A percentile compares a stretch with the other conserved stretches of the same genome.
These are phyloP conservation scores for Botryotinia globosa DNA, from an alignment of 2,329 filamentous ascomycete species.

Conservation along the genomic window DNA sequence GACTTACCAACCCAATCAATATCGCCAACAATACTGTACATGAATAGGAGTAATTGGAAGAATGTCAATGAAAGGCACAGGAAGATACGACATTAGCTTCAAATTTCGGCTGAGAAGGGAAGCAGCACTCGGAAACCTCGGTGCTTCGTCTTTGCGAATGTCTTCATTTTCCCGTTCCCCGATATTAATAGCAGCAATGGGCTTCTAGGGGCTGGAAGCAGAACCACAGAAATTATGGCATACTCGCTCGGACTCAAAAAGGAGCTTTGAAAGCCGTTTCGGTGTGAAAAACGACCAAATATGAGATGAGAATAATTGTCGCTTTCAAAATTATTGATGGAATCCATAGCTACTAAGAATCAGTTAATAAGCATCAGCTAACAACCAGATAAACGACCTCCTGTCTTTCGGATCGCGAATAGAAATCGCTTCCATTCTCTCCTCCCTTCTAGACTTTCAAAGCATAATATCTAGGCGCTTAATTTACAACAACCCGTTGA, in stretches of 20 bases:
- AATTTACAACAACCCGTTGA: neutral
- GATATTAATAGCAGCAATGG: neutral
- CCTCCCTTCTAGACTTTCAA: neutral
- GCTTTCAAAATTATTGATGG: neutral
- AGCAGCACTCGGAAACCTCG: neutral
- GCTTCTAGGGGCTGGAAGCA: neutral
- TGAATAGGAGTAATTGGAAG: neutral
- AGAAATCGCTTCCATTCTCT: neutral
- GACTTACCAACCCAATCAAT: neutral
- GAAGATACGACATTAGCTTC: conserved; percentile 7
- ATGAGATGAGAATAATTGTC: neutral
- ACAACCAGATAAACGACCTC: neutral
- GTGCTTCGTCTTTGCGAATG: neutral
- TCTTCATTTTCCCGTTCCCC: neutral
- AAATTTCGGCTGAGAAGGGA: neutral
- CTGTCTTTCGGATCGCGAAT: neutral
- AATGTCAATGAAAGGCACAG: neutral
- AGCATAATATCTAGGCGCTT: neutral
- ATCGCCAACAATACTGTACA: neutral
- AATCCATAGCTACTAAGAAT: neutral
- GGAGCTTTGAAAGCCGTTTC: neutral
- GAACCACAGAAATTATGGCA: neutral
- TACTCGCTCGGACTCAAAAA: neutral
- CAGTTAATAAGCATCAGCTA: neutral
- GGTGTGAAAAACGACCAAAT: neutral